Conservation (phyloP, 306 rosid species). For the Parietaria judaica region DNA sequence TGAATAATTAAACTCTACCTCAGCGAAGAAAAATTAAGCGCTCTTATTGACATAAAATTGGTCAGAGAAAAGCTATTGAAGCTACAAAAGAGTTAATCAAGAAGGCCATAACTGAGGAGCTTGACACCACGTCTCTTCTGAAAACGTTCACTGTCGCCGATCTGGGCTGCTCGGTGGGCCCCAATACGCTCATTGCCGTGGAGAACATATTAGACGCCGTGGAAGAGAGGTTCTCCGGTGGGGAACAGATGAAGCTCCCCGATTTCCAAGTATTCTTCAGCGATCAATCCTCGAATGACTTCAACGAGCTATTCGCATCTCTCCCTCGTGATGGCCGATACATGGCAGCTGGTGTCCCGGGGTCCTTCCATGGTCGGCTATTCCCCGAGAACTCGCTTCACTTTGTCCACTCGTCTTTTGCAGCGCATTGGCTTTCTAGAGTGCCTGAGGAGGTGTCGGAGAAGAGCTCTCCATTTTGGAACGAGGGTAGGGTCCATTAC, state of each 20-base stretch:
- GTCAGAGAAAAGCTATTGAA: slow-evolving; percentile 4
- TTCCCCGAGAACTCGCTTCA: slow-evolving; percentile 21
- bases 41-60: too few species aligned
- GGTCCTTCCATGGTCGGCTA: slow-evolving; percentile 15
- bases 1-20: too few species aligned
- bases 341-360: slow-evolving; percentile 13
- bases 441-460: slow-evolving; percentile 14
- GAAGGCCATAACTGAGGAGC: slow-evolving; percentile 14
- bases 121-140: slow-evolving; percentile 7
- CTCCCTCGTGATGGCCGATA: slow-evolving; percentile 15
- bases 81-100: slow-evolving; percentile 12
- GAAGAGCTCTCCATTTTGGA: slow-evolving; percentile 21
- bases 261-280: slow-evolving; percentile 23
- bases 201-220: slow-evolving; percentile 28
- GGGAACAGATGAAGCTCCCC: slow-evolving; percentile 9
- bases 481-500: slow-evolving; percentile 21
- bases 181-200: slow-evolving; percentile 27
- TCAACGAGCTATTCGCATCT: slow-evolving; percentile 22
- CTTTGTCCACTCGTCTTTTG: slow-evolving; percentile 16
- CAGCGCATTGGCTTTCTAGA: slow-evolving; percentile 19
- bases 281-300: slow-evolving; percentile 16
- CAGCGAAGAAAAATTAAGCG: too few species aligned
- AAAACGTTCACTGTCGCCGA: slow-evolving; percentile 26
- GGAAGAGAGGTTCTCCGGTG: slow-evolving; percentile 2
- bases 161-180: slow-evolving; percentile 32